phyloP scores from a whole-genome alignment of 495 filamentous ascomycete genomes.

The Terfezia claveryi region DNA sequence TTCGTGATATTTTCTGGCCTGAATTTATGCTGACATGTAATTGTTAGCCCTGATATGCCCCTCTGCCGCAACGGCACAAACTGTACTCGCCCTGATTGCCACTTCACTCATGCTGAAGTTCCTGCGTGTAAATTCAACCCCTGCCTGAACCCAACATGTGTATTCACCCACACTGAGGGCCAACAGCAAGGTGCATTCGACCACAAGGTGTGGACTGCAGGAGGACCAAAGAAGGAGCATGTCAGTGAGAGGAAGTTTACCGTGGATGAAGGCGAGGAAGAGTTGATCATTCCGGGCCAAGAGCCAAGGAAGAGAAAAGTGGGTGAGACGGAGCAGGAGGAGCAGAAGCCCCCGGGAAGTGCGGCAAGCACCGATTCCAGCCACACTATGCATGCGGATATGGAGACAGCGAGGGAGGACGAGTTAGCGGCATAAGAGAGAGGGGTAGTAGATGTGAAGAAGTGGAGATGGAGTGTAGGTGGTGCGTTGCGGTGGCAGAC shows the following conservation, averaged over 20 bases:
- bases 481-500: neutral
- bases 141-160: constrained; percentile 63
- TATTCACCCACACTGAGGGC: constrained; percentile 81
- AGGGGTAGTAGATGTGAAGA: neutral
- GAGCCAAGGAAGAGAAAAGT: neutral
- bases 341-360: neutral
- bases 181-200: constrained; percentile 54
- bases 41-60: constrained; percentile 35
- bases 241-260: constrained; percentile 89
- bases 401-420: neutral
- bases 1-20: neutral
- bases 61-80: constrained; percentile 85
- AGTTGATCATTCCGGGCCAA: constrained; percentile 50
- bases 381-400: neutral
- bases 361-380: neutral
- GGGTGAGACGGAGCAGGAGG: neutral
- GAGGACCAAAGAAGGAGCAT: constrained; percentile 33
- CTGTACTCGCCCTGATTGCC: constrained; percentile 64
- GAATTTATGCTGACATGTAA: neutral
- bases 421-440: neutral
- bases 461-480: neutral
- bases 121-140: constrained; percentile 69
- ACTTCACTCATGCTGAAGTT: constrained; percentile 65
- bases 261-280: constrained; percentile 37
- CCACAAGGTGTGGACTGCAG: constrained; percentile 78